Conservation (phyloP, 2,329 filamentous ascomycete genomes). For the Colletotrichum neosansevieriae region DNA sequence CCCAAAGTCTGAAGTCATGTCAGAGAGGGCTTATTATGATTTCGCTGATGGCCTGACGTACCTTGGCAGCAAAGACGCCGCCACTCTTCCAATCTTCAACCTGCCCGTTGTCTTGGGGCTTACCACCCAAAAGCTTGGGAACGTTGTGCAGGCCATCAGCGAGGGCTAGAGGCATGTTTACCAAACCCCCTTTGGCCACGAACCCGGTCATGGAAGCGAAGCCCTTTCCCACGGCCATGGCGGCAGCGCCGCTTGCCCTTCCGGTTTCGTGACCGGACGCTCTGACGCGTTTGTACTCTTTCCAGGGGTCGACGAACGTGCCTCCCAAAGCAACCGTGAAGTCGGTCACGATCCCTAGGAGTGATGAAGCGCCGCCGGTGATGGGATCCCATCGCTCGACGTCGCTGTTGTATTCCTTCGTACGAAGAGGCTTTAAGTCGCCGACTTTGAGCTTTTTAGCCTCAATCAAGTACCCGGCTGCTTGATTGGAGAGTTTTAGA, state of each 20-base stretch:
- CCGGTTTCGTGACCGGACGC: slow-evolving; percentile 25
- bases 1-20: slow-evolving; percentile 14
- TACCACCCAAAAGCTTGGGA: slow-evolving; percentile 52
- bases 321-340: slow-evolving; percentile 36
- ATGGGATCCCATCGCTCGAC: slow-evolving; percentile 48
- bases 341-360: slow-evolving; percentile 32
- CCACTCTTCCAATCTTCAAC: slow-evolving; percentile 51
- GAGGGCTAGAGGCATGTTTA: slow-evolving; percentile 49
- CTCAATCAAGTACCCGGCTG: slow-evolving; percentile 1
- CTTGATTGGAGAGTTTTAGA: slow-evolving; percentile 22
- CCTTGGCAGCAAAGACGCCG: slow-evolving; percentile 47
- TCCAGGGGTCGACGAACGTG: slow-evolving; percentile 39
- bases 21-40: background rate
- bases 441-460: slow-evolving; percentile 9
- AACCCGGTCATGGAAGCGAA: slow-evolving; percentile 45
- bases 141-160: slow-evolving; percentile 47
- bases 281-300: slow-evolving; percentile 26
- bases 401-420: slow-evolving; percentile 44
- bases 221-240: slow-evolving; percentile 33
- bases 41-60: background rate
- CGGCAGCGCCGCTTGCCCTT: slow-evolving; percentile 17
- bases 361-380: slow-evolving; percentile 23
- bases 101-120: slow-evolving; percentile 47
- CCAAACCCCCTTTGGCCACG: slow-evolving; percentile 48
- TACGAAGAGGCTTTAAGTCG: slow-evolving; percentile 52